Evolutionary conservation across 2,329 filamentous ascomycete species (phyloP).

Genomic region (Fusarium sp.): DNA sequence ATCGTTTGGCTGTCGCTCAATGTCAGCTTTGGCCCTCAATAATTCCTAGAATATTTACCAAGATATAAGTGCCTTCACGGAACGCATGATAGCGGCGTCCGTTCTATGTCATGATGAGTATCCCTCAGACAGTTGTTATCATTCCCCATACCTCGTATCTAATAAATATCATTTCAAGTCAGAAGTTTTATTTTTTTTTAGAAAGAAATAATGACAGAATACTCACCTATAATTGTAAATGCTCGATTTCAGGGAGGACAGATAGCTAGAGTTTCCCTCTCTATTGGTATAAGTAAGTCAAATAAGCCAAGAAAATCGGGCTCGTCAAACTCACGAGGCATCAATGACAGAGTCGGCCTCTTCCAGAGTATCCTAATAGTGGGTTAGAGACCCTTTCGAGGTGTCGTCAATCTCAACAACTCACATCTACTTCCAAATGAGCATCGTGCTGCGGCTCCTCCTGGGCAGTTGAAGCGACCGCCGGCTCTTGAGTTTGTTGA

Average conservation of each 20-base stretch:
- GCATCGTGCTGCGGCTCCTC: background rate
- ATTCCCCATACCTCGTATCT: background rate
- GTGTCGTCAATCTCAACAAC: background rate
- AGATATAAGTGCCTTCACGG: background rate
- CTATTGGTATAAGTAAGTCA: background rate
- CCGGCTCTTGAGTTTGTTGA: background rate
- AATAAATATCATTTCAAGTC: background rate
- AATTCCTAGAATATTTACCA: background rate
- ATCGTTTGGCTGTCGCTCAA: constrained; percentile 19
- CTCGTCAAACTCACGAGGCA: background rate
- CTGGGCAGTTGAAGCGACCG: background rate
- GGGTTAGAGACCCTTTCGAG: background rate
- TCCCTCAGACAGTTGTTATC: no score
- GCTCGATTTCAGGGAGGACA: background rate
- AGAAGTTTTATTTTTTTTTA: background rate
- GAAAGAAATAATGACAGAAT: background rate
- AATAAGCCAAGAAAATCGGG: background rate
- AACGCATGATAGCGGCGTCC: background rate
- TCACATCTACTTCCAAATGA: background rate
- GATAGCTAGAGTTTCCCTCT: background rate
- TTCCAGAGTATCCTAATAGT: background rate
- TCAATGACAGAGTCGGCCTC: background rate
- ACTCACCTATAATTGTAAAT: background rate
- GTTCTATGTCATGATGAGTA: background rate
- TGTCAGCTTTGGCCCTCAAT: background rate